These are phyloP conservation scores for Cyberlindnera nakhonratchasimensis DNA, from an alignment of 805 yeast species.

Conservation along the genomic window DNA sequence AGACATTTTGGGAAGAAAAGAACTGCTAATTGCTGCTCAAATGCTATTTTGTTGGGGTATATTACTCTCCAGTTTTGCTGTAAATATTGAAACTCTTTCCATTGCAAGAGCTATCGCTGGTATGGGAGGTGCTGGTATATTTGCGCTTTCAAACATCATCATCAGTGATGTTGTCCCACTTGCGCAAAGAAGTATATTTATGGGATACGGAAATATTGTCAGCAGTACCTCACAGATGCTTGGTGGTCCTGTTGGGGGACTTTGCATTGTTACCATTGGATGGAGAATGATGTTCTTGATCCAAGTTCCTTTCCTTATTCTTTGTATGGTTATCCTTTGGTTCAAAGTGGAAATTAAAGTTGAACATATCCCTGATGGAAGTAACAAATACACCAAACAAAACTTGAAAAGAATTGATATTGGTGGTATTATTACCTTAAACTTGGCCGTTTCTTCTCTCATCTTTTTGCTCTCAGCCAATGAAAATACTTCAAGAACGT, in stretches of 20 bases:
- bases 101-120: conserved; percentile 55
- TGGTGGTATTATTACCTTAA: conserved; percentile 37
- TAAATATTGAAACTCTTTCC: conserved; percentile 42
- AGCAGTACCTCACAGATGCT: conserved; percentile 38
- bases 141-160: conserved; percentile 47
- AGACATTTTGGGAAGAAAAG: conserved; percentile 58
- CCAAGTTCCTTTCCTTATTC: conserved; percentile 37
- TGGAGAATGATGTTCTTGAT: conserved; percentile 44
- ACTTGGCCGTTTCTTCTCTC: conserved; percentile 33
- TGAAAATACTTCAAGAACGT: conserved; percentile 14
- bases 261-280: conserved; percentile 36
- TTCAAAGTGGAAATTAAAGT: conserved; percentile 33
- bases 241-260: conserved; percentile 44
- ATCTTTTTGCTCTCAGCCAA: conserved; percentile 34
- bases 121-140: conserved; percentile 55
- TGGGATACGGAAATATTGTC: conserved; percentile 45
- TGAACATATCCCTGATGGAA: conserved; percentile 27
- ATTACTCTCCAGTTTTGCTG: conserved; percentile 39
- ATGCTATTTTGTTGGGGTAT: conserved; percentile 44
- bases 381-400: conserved; percentile 29
- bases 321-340: conserved; percentile 21
- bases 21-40: conserved; percentile 42
- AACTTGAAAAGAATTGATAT: conserved; percentile 39
- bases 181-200: conserved; percentile 49
- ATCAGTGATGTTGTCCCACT: conserved; percentile 55